Base-by-base conservation (phyloP, 345 rosid species). In the Lepidium aucheri region DNA sequence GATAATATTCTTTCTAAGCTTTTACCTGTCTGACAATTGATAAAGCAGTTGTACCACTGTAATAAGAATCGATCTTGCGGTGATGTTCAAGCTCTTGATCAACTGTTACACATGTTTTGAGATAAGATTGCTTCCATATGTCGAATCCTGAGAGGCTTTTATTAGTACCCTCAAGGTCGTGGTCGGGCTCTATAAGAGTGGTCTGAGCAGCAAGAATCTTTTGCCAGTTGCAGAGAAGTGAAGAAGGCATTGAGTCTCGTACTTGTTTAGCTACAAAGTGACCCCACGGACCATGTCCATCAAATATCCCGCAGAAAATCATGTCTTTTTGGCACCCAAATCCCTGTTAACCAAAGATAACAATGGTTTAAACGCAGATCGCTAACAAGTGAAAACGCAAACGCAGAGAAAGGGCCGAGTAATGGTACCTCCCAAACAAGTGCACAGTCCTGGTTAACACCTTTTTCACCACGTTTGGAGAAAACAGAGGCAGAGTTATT, bases 201-300 rank as follows among this genome's bases (percentile, higher is more conserved):
- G 79, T 49, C 44, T 77, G 81, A 65, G 85, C 83, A 65, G 85
- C 83, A 60, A 90, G 86, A 68, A 67, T 74, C 74, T 88, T 95
- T 70, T 94, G 99, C 99, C 99, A 94, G 69, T 82, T 82, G 60
- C 84, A 82, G 8, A 94, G 83, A 76, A 94, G 77, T 24, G 81
- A 79, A 0, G 74, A 57, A 36, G 97, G 97, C 93, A 94, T 72
- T 0, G 93, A 79, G 73, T 94, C 78, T 18, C 91, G 74, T 47
- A 94, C 99, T 66, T 74, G 85, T 70, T 90, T 90, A 1, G 97
- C 78, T 49, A 94, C 97, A 53, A 63, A 90, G 74, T 94, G 99
- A 39, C 99, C 99, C 99, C 99, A 94, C 9, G 86, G 88, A 68
- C 97, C 99, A 17, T 94, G 97, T 41, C 99, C 99, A 74, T 94